Evolutionary conservation across 176 grass and related monocot species (phyloP).

Genomic region (Aegilops tauschii): DNA sequence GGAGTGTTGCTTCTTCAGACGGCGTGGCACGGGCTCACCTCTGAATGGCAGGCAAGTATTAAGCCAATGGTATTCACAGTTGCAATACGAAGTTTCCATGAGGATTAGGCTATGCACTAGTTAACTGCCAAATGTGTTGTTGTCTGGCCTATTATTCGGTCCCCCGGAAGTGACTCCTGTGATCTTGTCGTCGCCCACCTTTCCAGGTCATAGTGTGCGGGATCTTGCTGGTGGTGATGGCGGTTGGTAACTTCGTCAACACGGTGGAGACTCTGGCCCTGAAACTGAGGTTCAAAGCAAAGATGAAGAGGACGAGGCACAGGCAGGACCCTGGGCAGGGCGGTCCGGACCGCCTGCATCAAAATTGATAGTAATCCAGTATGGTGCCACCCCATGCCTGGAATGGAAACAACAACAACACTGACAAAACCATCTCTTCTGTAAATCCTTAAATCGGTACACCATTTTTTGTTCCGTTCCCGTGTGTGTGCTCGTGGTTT

Average conservation of each 20-base stretch:
- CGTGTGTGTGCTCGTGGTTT: background rate
- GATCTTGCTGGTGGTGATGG: constrained; percentile 87
- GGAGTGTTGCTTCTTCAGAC: constrained; percentile 72
- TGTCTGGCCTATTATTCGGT: background rate
- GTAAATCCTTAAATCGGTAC: constrained; percentile 39
- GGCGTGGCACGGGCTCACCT: constrained; percentile 45
- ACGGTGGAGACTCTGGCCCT: constrained; percentile 71
- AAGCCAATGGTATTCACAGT: background rate
- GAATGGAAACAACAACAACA: constrained; percentile 1
- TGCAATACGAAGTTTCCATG: background rate
- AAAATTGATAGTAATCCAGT: constrained; percentile 24
- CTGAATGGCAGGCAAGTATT: constrained; percentile 72
- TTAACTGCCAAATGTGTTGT: background rate
- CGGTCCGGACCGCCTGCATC: constrained; percentile 22
- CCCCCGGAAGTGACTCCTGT: background rate
- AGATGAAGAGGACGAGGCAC: constrained; percentile 73
- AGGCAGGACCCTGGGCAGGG: constrained; percentile 45
- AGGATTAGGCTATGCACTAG: background rate
- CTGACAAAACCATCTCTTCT: constrained; percentile 32
- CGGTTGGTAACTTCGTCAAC: constrained; percentile 83
- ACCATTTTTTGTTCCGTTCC: constrained; percentile 23
- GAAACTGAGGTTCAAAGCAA: constrained; percentile 83
- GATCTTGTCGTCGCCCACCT: background rate
- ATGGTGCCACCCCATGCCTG: background rate
- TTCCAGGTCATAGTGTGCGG: constrained; percentile 72